These are phyloP conservation scores for Ustanciosporium gigantosporum DNA, from an alignment of 1,284 basidiomycete species.

Conservation along the genomic window DNA sequence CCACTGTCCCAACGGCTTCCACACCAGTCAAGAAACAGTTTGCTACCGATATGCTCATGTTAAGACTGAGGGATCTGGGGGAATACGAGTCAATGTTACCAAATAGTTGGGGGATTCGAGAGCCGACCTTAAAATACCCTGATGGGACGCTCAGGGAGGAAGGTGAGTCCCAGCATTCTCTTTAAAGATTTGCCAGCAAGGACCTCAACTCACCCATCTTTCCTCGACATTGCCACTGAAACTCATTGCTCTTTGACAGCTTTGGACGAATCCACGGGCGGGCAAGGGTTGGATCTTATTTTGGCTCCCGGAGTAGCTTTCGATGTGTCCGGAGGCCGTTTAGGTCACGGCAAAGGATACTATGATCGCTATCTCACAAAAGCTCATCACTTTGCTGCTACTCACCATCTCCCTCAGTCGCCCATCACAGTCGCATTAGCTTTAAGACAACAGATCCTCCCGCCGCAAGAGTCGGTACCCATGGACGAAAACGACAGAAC, in stretches of 20 bases:
- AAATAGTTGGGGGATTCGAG: slow-evolving; percentile 62
- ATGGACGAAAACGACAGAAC: slow-evolving; percentile 56
- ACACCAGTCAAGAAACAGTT: slow-evolving; percentile 27
- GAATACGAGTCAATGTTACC: slow-evolving; percentile 56
- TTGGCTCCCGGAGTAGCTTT: slow-evolving; percentile 62
- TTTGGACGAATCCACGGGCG: slow-evolving; percentile 46
- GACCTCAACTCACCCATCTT: too few species aligned
- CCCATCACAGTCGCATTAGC: slow-evolving; percentile 59
- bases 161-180: slow-evolving; percentile 13
- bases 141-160: slow-evolving; percentile 39
- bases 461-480: slow-evolving; percentile 47
- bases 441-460: slow-evolving; percentile 54
- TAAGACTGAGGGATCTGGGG: slow-evolving; percentile 46
- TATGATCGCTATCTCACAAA: slow-evolving; percentile 61
- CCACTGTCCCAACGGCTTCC: slow-evolving; percentile 16
- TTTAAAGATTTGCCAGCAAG: too few species aligned
- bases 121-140: slow-evolving; percentile 52
- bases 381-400: slow-evolving; percentile 30
- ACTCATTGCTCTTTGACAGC: too few species aligned
- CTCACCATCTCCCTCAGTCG: slow-evolving; percentile 1
- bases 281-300: slow-evolving; percentile 61
- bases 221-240: too few species aligned
- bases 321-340: slow-evolving; percentile 55
- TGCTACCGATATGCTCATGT: slow-evolving; percentile 61
- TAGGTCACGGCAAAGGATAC: slow-evolving; percentile 63